phyloP scores from a whole-genome alignment of 2,329 filamentous ascomycete genomes.

The Akanthomyces dipterigenus region DNA sequence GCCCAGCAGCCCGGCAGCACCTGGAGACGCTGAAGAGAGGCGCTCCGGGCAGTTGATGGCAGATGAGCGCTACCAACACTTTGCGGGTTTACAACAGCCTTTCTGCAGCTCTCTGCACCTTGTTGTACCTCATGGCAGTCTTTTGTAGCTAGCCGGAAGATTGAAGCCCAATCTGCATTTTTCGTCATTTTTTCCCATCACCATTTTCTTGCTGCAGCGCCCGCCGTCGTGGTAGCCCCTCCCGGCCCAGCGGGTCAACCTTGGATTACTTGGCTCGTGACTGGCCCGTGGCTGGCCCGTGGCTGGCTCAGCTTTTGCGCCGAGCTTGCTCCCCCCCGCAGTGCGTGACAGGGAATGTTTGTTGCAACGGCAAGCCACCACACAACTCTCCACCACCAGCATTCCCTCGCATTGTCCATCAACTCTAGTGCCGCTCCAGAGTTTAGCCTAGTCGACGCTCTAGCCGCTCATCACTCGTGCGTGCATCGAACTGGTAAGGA shows the following conservation, averaged over 20 bases:
- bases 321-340: background rate
- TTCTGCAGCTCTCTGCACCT: background rate
- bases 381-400: background rate
- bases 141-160: background rate
- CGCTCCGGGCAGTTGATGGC: too few species aligned
- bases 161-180: background rate
- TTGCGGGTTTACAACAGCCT: background rate
- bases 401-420: background rate
- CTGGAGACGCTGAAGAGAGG: background rate
- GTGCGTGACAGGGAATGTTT: background rate
- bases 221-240: background rate
- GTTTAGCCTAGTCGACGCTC: too few species aligned
- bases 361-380: background rate
- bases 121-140: background rate
- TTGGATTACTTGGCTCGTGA: conserved; percentile 2
- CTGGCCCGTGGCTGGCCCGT: conserved; percentile 11
- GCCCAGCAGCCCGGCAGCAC: background rate
- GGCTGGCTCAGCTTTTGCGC: background rate
- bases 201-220: background rate
- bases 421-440: background rate
- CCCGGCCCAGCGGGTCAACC: background rate
- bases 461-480: too few species aligned
- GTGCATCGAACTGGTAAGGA: too few species aligned
- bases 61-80: background rate
- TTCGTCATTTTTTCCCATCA: background rate